phyloP scores from a whole-genome alignment of 2,329 filamentous ascomycete species.

The Rugonectria rugulosa region DNA sequence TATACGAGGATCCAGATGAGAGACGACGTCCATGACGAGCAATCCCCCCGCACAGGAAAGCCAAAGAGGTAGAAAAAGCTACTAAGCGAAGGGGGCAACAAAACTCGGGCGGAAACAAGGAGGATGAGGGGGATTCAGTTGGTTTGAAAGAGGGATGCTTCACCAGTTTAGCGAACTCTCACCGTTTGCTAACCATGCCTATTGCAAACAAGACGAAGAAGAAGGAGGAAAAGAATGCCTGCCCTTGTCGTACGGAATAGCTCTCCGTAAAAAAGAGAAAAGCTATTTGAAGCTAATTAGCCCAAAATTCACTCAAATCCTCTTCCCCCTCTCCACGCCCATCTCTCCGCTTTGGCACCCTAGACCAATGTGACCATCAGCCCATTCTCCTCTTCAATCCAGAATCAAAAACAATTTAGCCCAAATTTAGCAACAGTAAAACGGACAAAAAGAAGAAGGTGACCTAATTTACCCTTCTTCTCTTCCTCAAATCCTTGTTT shows the following conservation, averaged over 20 bases:
- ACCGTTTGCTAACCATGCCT: constrained; percentile 3
- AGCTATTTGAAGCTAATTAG: constrained; percentile 11
- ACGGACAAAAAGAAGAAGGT: no score
- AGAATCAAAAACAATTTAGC: constrained; percentile 2
- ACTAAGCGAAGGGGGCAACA: no score
- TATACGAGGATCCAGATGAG: neutral
- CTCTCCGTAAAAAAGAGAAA: neutral
- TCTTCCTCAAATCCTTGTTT: no score
- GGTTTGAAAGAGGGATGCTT: neutral
- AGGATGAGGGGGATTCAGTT: neutral
- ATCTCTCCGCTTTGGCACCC: neutral
- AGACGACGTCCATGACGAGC: neutral
- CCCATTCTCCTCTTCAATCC: neutral
- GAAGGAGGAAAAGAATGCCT: no score
- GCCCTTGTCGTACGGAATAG: no score
- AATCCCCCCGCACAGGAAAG: neutral
- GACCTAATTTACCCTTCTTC: neutral
- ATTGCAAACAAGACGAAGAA: neutral
- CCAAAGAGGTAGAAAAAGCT: neutral
- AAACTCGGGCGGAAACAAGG: neutral
- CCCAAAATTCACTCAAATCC: constrained; percentile 1
- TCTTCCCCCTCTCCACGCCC: neutral
- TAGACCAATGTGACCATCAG: neutral
- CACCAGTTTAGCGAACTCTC: constrained; percentile 7
- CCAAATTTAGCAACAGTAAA: constrained; percentile 12